These are phyloP conservation scores for Leccinum idahoense DNA, from an alignment of 1,284 basidiomycete genomes.

Conservation along the genomic window DNA sequence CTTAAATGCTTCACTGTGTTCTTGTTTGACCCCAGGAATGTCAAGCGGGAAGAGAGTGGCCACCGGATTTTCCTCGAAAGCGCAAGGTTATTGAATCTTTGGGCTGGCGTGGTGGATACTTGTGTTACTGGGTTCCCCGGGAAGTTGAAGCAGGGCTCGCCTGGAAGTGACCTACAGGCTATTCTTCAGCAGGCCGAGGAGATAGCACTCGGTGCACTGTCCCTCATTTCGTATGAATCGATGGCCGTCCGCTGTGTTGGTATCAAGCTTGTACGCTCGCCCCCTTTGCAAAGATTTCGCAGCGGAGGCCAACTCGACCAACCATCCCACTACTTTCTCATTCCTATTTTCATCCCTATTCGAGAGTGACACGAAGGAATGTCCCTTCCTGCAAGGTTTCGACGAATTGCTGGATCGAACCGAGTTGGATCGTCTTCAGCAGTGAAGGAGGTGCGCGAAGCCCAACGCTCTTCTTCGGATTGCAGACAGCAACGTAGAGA, in stretches of 20 bases:
- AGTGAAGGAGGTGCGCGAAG: conserved; percentile 55
- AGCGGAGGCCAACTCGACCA: conserved; percentile 27
- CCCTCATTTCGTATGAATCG: conserved; percentile 69
- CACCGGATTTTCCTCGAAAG: conserved; percentile 63
- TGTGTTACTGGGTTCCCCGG: conserved; percentile 54
- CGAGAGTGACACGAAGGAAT: conserved; percentile 23
- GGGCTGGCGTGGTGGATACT: conserved; percentile 69
- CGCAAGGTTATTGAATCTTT: conserved; percentile 61
- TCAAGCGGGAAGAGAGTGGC: conserved; percentile 66
- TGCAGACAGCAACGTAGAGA: conserved; percentile 59
- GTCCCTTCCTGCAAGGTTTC: conserved; percentile 52
- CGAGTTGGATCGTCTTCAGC: conserved; percentile 54
- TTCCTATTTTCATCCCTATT: conserved; percentile 44
- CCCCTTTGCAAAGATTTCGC: conserved; percentile 38
- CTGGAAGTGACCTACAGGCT: conserved; percentile 34
- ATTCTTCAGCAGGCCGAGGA: conserved; percentile 46
- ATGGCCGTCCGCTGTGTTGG: conserved; percentile 50
- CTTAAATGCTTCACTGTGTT: conserved; percentile 71
- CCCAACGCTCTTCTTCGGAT: conserved; percentile 55
- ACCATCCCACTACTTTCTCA: conserved; percentile 17
- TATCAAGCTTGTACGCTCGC: conserved; percentile 53
- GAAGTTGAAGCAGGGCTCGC: conserved; percentile 37
- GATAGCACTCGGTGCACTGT: conserved; percentile 72
- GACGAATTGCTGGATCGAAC: conserved; percentile 60
- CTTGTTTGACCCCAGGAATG: conserved; percentile 69